Conservation (phyloP, 2,329 filamentous ascomycete genomes). For the Trichoderma sp. region DNA sequence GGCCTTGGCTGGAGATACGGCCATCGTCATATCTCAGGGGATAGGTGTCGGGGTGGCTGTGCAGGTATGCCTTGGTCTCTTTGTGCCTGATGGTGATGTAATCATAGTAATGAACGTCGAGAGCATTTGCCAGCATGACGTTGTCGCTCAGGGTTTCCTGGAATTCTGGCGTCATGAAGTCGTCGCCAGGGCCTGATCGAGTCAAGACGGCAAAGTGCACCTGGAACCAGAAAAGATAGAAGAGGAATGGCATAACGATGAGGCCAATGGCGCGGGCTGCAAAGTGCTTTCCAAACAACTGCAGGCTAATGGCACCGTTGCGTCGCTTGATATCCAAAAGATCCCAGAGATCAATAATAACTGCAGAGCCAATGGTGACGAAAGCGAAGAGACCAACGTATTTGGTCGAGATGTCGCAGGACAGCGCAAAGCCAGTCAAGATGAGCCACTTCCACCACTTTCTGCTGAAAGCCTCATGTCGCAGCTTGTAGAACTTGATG, state of each 20-base stretch:
- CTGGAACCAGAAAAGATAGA: conserved; percentile 99
- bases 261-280: conserved; percentile 82
- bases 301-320: conserved; percentile 77
- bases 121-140: conserved; percentile 81
- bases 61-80: conserved; percentile 94
- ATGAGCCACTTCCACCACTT: conserved; percentile 99
- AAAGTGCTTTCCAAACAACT: conserved; percentile 87
- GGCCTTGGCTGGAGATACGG: conserved; percentile 93
- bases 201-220: conserved; percentile 92
- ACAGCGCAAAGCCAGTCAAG: conserved; percentile 89
- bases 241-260: conserved; percentile 89
- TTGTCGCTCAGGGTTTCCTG: conserved; percentile 97
- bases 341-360: conserved; percentile 93
- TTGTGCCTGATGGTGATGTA: conserved; percentile 88
- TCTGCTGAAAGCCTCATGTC: conserved; percentile 83
- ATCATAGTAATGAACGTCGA: conserved; percentile 90
- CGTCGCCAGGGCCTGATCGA: conserved; percentile 89
- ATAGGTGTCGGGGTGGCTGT: conserved; percentile 88
- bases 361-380: conserved; percentile 92
- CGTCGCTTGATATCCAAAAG: conserved; percentile 86
- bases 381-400: conserved; percentile 98
- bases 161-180: conserved; percentile 98
- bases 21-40: conserved; percentile 96
- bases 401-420: conserved; percentile 97
- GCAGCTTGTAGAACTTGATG: conserved; percentile 95